phyloP scores from a whole-genome alignment of 2,329 filamentous ascomycete species.

The Talaromyces amestolkiae region DNA sequence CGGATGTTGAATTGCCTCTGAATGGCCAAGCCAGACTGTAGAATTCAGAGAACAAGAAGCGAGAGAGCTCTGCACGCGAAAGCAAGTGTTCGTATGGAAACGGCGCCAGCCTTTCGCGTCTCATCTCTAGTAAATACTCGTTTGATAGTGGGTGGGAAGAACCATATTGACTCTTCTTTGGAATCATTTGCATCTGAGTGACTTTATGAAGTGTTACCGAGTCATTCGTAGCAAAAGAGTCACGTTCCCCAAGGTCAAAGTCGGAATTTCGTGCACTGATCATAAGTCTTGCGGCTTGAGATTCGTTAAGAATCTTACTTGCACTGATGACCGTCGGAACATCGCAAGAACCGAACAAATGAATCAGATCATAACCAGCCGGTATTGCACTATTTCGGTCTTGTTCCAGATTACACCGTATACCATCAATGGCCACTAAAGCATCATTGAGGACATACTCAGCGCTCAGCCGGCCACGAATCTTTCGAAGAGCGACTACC shows the following conservation, averaged over 20 bases:
- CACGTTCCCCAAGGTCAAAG: background rate
- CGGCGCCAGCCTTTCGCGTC: constrained; percentile 1
- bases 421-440: constrained; percentile 10
- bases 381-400: background rate
- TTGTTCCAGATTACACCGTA: background rate
- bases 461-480: constrained; percentile 14
- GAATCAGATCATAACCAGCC: constrained; percentile 14
- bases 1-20: background rate
- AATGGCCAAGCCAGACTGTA: constrained; percentile 11
- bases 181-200: constrained; percentile 10
- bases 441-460: constrained; percentile 11
- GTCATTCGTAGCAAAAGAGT: constrained; percentile 2
- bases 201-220: constrained; percentile 8
- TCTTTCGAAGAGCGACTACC: constrained; percentile 16
- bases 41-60: constrained; percentile 15
- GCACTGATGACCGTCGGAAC: constrained; percentile 8
- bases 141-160: background rate
- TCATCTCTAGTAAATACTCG: constrained; percentile 12
- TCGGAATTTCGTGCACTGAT: constrained; percentile 3
- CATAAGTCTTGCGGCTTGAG: constrained; percentile 10
- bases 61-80: constrained; percentile 15
- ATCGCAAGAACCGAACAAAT: constrained; percentile 9
- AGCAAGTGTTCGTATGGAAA: constrained; percentile 16
- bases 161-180: background rate
- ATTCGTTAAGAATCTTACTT: constrained; percentile 12